A percentile compares a stretch with the other conserved stretches of the same genome.
These are phyloP conservation scores for Penicillium sp. DNA, from an alignment of 2,329 filamentous ascomycete genomes.

Conservation along the genomic window DNA sequence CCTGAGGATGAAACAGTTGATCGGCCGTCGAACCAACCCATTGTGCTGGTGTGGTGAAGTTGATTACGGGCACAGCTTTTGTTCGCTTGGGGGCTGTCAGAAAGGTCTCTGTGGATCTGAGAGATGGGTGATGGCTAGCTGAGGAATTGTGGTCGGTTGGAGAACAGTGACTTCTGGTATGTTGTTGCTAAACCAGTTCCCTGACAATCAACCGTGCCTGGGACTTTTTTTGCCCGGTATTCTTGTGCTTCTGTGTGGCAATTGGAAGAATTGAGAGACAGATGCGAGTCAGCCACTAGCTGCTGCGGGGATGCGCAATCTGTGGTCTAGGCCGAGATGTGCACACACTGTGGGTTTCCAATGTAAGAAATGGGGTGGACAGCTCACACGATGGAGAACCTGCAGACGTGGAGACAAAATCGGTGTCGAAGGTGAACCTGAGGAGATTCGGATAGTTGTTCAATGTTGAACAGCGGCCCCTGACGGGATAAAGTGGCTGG, in stretches of 20 bases:
- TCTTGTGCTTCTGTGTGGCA: slow-evolving; percentile 19
- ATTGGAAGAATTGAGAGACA: slow-evolving; percentile 15
- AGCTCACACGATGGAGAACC: slow-evolving; percentile 2
- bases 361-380: slow-evolving; percentile 12
- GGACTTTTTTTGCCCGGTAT: slow-evolving; percentile 6
- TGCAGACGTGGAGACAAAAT: not conserved
- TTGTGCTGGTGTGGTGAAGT: slow-evolving; percentile 20
- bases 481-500: slow-evolving; percentile 25
- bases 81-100: not conserved
- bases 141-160: not conserved
- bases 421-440: not conserved
- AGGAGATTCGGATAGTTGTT: slow-evolving; percentile 1
- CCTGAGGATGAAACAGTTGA: slow-evolving; percentile 32
- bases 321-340: slow-evolving; percentile 19
- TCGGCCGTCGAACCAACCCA: slow-evolving; percentile 48
- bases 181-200: not conserved
- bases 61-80: not conserved
- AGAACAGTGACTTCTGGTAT: not conserved
- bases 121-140: not conserved
- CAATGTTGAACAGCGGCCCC: not conserved
- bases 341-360: slow-evolving; percentile 13
- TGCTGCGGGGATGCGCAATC: slow-evolving; percentile 22
- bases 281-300: slow-evolving; percentile 24
- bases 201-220: not conserved
- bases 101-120: not conserved